Base-by-base conservation (phyloP, 116 monocot species). In the Papilionanthe hybrid region DNA sequence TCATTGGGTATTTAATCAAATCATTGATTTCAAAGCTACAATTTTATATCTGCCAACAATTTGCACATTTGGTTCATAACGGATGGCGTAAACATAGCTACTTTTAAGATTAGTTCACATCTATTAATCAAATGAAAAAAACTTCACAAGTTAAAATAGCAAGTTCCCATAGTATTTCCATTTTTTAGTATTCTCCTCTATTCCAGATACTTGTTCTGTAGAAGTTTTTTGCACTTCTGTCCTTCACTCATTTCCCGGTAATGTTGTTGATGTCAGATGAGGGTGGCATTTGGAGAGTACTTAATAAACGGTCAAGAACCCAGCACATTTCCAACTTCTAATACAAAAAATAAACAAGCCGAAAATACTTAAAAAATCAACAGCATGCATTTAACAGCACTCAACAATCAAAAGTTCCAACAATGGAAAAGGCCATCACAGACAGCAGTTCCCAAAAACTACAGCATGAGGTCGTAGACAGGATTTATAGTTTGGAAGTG, bases 11-110 rank as follows among this genome's bases (percentile, higher is more conserved):
- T 58, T 58, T 58, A 5, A 58, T 58, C 58, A 17, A 15, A 58
- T 58, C 58, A 58, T 58, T 58, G n/a, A 58, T 58, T 58, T 58
- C 58, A 58, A 58, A 58, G 58, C 18, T 58, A 58, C 58, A 4
- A 20, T 58, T 58, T 58, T 58, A 20, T 20, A 20, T 37, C 58
- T 5, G 11, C n/a, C 3, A 58, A 18, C 20, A 58, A 17, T 20
- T 17, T 58, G 5, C n/a, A 6, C n/a, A 20, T 58, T 58, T 58
- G 58, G 20, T 58, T 58, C 7, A 58, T 58, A 58, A 58, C n/a
- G 11, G n/a, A 58, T 58, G 11, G 17, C n/a, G 5, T 2, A 58
- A 20, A 20, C 0, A 58, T 20, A 58, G 58, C 58, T n/a, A 17
- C 58, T 20, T 20, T 20, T 18, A 56, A 56, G 56, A 56, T 56